phyloP scores from a whole-genome alignment of 768 basidiomycete genomes.

The Xerocomellus chrysenteron region DNA sequence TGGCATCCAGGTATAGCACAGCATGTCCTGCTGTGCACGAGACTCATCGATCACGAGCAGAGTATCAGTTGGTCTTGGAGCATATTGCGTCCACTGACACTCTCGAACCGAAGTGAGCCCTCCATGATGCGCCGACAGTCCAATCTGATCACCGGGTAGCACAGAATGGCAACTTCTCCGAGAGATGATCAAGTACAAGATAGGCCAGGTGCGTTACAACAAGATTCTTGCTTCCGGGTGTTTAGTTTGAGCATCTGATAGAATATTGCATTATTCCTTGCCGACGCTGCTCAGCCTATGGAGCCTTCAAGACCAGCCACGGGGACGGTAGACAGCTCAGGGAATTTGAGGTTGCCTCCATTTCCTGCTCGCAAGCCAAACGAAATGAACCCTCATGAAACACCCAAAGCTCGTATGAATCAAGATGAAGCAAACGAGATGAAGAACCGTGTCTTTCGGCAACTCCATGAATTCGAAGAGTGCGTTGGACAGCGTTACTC shows the following conservation, averaged over 20 bases:
- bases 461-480: slow-evolving; percentile 77
- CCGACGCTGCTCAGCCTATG: slow-evolving; percentile 34
- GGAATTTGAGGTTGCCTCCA: slow-evolving; percentile 69
- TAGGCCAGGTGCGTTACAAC: slow-evolving; percentile 52
- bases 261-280: slow-evolving; percentile 53
- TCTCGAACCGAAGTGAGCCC: slow-evolving; percentile 50
- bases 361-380: slow-evolving; percentile 61
- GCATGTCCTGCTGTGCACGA: neutral
- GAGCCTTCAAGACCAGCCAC: slow-evolving; percentile 44
- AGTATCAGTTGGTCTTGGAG: slow-evolving; percentile 57
- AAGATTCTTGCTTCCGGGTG: neutral
- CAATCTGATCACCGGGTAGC: slow-evolving; percentile 36
- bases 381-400: slow-evolving; percentile 49
- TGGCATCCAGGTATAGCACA: slow-evolving; percentile 51
- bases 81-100: slow-evolving; percentile 64
- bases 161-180: slow-evolving; percentile 70
- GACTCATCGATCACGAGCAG: slow-evolving; percentile 35
- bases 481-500: slow-evolving; percentile 34
- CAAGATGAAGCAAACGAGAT: slow-evolving; percentile 57
- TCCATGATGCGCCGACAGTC: neutral
- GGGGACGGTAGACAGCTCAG: slow-evolving; percentile 35
- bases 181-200: slow-evolving; percentile 69
- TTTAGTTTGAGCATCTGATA: slow-evolving; percentile 21
- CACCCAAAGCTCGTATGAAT: slow-evolving; percentile 59
- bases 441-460: slow-evolving; percentile 55